phyloP scores from a whole-genome alignment of 192 early-diverging fungal genomes.

The Obelidium mucronatum region DNA sequence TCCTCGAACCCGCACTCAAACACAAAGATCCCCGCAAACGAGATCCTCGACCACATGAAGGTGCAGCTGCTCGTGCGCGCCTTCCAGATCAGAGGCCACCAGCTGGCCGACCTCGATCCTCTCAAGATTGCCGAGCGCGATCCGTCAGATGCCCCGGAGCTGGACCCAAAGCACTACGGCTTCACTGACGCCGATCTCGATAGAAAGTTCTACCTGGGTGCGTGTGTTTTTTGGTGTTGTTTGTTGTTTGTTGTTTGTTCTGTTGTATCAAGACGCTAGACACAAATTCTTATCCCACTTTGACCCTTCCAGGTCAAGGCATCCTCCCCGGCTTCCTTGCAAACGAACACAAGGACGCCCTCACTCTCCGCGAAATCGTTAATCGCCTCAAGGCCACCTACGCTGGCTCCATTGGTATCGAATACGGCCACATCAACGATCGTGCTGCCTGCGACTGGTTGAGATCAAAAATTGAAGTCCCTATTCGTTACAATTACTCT shows the following conservation, averaged over 20 bases:
- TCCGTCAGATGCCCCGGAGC: slow-evolving; percentile 73
- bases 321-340: slow-evolving; percentile 86
- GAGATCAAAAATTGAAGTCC: slow-evolving; percentile 88
- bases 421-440: slow-evolving; percentile 99
- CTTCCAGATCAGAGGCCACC: slow-evolving; percentile 94
- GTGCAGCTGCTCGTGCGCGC: slow-evolving; percentile 95
- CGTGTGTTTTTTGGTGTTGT: slow-evolving; percentile 13
- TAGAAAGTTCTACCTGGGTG: slow-evolving; percentile 84
- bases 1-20: slow-evolving; percentile 35
- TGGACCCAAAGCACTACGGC: slow-evolving; percentile 89
- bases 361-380: slow-evolving; percentile 94
- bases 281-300: slow-evolving; percentile 3
- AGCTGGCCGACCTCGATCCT: slow-evolving; percentile 94
- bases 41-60: slow-evolving; percentile 97
- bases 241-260: background rate
- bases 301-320: slow-evolving; percentile 72
- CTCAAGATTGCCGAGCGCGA: slow-evolving; percentile 81
- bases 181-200: slow-evolving; percentile 94
- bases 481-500: slow-evolving; percentile 85
- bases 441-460: slow-evolving; percentile 98
- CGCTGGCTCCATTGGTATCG: slow-evolving; percentile 93
- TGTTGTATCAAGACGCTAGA: background rate
- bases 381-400: slow-evolving; percentile 83
- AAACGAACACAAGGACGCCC: slow-evolving; percentile 65
- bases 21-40: slow-evolving; percentile 63